Base-by-base conservation (phyloP, 2,329 filamentous ascomycete species). In the Hortaea werneckii region DNA sequence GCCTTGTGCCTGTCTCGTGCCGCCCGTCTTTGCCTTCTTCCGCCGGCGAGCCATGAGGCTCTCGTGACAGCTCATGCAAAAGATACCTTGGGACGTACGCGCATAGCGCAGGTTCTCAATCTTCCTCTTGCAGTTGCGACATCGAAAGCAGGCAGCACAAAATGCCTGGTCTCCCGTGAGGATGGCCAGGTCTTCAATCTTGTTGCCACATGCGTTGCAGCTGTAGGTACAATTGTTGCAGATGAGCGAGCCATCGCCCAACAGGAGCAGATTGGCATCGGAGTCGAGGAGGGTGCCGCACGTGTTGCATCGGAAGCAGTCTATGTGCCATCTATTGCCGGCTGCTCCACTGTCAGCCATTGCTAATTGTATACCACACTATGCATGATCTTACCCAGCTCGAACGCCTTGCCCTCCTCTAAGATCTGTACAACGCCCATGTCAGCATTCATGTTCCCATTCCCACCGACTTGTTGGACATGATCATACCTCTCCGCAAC, bases 151-250 rank as follows among this genome's bases (percentile, higher is more conserved):
- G 47, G 87, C 90, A 38, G 89, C 88, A 68, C 92, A 98, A 65
- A 95, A 98, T 39, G 92, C 92, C 69, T 98, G 90, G 61, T 98
- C 92, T 54, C 92, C 92, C 0, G 92, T 98, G 55, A 98, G 75
- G 65, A 98, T 98, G 53, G 92, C 92, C 51, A 96, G 75, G 64
- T 98, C 92, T 65, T 98, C 92, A 56, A 98, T 98, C 74, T 98
- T 98, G 73, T 94, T 90, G 48, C 82, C 82, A 68, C 92, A 98
- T 44, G 89, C 89, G 67, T 82, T 95, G 74, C 92, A 98, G 75
- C 89, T 95, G 67, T 98, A 98, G 44, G 92, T 96, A 72, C 92
- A 98, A 68, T 95, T 95, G 72, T 95, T 96, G 76, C 92, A 98
- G 58, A 98, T 96, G 55, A 98, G 80, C 12, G 90, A 96, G 54